A percentile compares a stretch with the other conserved stretches of the same genome.
Conservation (phyloP, 2,329 filamentous ascomycete genomes). For the Cryphonectria parasitica region DNA sequence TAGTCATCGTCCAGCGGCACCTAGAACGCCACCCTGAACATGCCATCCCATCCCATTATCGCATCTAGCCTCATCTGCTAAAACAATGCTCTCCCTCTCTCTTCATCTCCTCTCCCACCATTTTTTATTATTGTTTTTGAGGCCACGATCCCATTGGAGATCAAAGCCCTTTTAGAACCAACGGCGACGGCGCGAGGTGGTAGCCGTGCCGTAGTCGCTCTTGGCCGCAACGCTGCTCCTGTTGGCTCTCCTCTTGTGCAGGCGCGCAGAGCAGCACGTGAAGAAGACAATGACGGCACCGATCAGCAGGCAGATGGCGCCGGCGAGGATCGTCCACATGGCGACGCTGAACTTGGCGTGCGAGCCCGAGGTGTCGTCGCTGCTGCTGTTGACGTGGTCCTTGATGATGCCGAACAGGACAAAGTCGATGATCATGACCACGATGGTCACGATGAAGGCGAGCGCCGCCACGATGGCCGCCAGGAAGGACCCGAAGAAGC, state of each 20-base stretch:
- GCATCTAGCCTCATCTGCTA: background rate
- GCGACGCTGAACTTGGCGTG: slow-evolving; percentile 56
- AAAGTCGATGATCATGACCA: slow-evolving; percentile 60
- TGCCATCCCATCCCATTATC: background rate
- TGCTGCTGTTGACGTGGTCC: slow-evolving; percentile 58
- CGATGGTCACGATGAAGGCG: slow-evolving; percentile 52
- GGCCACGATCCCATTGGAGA: background rate
- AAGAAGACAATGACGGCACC: slow-evolving; percentile 62
- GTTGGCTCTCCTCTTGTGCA: slow-evolving; percentile 43
- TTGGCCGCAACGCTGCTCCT: slow-evolving; percentile 33
- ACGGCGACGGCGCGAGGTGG: slow-evolving; percentile 25
- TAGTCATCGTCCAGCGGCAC: background rate
- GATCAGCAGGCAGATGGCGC: slow-evolving; percentile 58
- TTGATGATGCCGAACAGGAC: slow-evolving; percentile 58
- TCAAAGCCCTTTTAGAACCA: slow-evolving; percentile 18
- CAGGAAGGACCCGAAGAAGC: slow-evolving; percentile 55
- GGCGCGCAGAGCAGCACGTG: slow-evolving; percentile 61
- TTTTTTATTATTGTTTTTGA: too few relatives aligned
- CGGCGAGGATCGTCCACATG: slow-evolving; percentile 63
- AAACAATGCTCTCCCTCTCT: background rate
- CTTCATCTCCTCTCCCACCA: background rate
- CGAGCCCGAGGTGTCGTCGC: slow-evolving; percentile 45
- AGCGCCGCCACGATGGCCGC: slow-evolving; percentile 54
- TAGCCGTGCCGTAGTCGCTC: slow-evolving; percentile 34
- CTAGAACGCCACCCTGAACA: background rate